Conservation (phyloP, 1,139 yeast species). For the Kodamaea sp. region DNA sequence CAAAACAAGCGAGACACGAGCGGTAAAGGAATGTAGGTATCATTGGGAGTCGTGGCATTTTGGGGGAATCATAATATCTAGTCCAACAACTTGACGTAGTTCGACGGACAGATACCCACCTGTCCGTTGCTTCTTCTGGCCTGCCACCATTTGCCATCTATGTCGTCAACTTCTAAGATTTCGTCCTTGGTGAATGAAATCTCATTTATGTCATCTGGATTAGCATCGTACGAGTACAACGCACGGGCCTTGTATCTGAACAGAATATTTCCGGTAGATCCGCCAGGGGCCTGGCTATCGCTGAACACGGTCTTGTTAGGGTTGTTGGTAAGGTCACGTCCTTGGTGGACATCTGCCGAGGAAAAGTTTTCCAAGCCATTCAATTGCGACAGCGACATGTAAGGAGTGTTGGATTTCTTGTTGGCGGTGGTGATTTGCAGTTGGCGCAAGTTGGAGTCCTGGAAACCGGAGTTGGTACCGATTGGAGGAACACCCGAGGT, state of each 20-base stretch:
- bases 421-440: constrained; percentile 33
- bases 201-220: constrained; percentile 92
- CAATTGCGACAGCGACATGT: constrained; percentile 56
- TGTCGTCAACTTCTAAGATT: constrained; percentile 85
- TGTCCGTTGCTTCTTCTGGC: constrained; percentile 88
- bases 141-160: constrained; percentile 99
- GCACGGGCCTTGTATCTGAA: constrained; percentile 89
- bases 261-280: constrained; percentile 31
- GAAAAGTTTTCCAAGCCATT: constrained; percentile 61
- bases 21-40: too few species aligned
- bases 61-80: too few species aligned
- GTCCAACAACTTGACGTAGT: constrained; percentile 76
- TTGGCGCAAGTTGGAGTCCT: constrained; percentile 39
- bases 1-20: background rate
- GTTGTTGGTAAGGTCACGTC: constrained; percentile 36
- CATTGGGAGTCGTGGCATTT: too few species aligned
- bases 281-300: constrained; percentile 10
- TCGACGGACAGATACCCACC: constrained; percentile 95
- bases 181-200: constrained; percentile 90
- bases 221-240: constrained; percentile 84
- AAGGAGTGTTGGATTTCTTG: constrained; percentile 36
- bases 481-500: constrained; percentile 26
- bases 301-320: constrained; percentile 12
- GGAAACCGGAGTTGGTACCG: constrained; percentile 28
- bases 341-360: constrained; percentile 37